A percentile compares a stretch with the other conserved stretches of the same genome.
Conservation (phyloP, 2,329 filamentous ascomycete genomes). For the Pestalotiopsis sp. region DNA sequence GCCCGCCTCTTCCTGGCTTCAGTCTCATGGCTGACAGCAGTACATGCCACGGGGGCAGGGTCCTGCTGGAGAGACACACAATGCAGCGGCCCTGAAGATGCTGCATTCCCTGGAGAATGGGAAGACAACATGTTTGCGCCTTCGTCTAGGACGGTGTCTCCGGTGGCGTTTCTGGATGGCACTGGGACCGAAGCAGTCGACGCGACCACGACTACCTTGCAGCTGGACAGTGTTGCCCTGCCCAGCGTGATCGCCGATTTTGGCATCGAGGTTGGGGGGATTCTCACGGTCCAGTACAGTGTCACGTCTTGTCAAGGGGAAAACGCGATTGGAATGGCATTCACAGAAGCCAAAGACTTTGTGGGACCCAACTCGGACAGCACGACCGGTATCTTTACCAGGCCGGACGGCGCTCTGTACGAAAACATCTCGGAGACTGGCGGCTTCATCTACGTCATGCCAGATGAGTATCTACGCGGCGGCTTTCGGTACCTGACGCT, state of each 20-base stretch:
- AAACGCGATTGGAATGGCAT: conserved; percentile 41
- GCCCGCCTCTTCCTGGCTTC: background rate
- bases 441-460: conserved; percentile 38
- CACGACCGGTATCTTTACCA: conserved; percentile 37
- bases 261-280: conserved; percentile 30
- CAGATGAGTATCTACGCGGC: conserved; percentile 40
- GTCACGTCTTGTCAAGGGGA: conserved; percentile 24
- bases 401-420: conserved; percentile 38
- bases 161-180: conserved; percentile 40
- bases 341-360: conserved; percentile 43
- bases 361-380: conserved; percentile 43
- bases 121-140: conserved; percentile 61
- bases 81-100: conserved; percentile 50
- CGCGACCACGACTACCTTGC: conserved; percentile 15
- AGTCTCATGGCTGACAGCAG: background rate
- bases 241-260: conserved; percentile 28
- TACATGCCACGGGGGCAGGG: conserved; percentile 17
- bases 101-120: conserved; percentile 60
- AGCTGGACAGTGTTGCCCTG: conserved; percentile 16
- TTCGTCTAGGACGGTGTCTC: conserved; percentile 49
- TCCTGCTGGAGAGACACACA: conserved; percentile 58
- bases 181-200: conserved; percentile 17
- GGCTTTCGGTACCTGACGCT: conserved; percentile 46
- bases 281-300: conserved; percentile 27
- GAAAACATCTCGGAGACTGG: conserved; percentile 35